phyloP scores from a whole-genome alignment of 2,329 filamentous ascomycete species.

The Fusarium temperatum region DNA sequence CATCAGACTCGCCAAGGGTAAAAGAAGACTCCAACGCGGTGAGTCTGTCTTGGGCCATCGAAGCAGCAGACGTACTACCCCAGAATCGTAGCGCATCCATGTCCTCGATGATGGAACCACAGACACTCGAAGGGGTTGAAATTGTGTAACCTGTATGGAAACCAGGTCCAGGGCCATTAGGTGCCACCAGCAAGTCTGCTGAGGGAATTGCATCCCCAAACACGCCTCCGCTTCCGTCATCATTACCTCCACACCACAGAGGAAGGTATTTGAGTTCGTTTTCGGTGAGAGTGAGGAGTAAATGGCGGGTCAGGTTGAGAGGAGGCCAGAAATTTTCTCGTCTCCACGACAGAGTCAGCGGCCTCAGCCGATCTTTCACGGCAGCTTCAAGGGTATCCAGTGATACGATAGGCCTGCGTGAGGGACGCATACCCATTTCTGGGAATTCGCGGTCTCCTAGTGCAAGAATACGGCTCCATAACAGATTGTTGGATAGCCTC shows the following conservation, averaged over 20 bases:
- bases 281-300: slow-evolving; percentile 62
- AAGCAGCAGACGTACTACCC: slow-evolving; percentile 47
- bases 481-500: neutral
- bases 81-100: slow-evolving; percentile 47
- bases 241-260: slow-evolving; percentile 68
- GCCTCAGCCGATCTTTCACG: slow-evolving; percentile 34
- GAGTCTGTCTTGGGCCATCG: slow-evolving; percentile 48
- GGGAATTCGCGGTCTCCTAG: neutral
- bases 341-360: slow-evolving; percentile 38
- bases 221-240: slow-evolving; percentile 62
- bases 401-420: slow-evolving; percentile 27
- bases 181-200: slow-evolving; percentile 51
- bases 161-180: slow-evolving; percentile 56
- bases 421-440: neutral
- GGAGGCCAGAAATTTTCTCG: slow-evolving; percentile 46
- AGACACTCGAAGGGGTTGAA: slow-evolving; percentile 46
- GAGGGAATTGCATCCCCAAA: slow-evolving; percentile 54
- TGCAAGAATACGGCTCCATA: slow-evolving; percentile 8
- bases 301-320: slow-evolving; percentile 52
- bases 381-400: slow-evolving; percentile 34
- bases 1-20: slow-evolving; percentile 38
- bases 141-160: slow-evolving; percentile 56
- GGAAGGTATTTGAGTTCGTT: slow-evolving; percentile 71
- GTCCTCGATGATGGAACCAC: slow-evolving; percentile 49
- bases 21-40: slow-evolving; percentile 50